Base-by-base conservation (phyloP, 768 basidiomycete genomes). In the Russula emetica region DNA sequence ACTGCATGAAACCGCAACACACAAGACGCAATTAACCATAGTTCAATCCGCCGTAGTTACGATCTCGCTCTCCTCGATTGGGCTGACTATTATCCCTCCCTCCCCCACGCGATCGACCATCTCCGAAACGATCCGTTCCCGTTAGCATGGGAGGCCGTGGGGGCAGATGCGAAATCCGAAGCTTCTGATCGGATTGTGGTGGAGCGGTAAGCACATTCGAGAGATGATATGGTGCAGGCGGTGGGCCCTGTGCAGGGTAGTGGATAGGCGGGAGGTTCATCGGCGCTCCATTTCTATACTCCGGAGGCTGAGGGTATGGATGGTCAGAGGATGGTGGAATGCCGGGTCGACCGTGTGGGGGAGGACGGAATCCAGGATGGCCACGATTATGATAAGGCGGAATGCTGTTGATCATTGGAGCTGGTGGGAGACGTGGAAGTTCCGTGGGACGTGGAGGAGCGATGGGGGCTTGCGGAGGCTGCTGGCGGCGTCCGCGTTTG, bases 401-500 rank as follows among this genome's bases (percentile, higher is more conserved):
- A 52, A 55, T 38, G 34, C 57, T 52, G 45, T 65, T 67, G 20
- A 44, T 24, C 18, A 66, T 66, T 14, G 72, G 71, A 22, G 67
- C 63, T 16, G 74, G 70, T 13, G 71, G 63, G n/a, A 67, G 70
- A n/a, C 71, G 60, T 13, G 59, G 60, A 6, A 59, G 66, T 6
- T 67, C 69, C 3, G 71, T 69, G 20, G 40, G 30, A 40, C 57
- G 65, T 22, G 66, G 67, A 55, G 67, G 69, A 13, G 55, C 67
- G 34, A 69, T 50, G 3, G 71, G 68, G 13, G 67, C 68, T 28
- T 68, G 69, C 18, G 66, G 68, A 9, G 70, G 70, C 40, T 69
- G 74, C 47, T 77, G 74, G 40, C 86, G 79, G 24, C 87, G 84
- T 3, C 84, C 85, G 32, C 87, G 85, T 70, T 85, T 88, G 74